Conservation (phyloP, 2,329 filamentous ascomycete species). For the Xylariaceae sp. region DNA sequence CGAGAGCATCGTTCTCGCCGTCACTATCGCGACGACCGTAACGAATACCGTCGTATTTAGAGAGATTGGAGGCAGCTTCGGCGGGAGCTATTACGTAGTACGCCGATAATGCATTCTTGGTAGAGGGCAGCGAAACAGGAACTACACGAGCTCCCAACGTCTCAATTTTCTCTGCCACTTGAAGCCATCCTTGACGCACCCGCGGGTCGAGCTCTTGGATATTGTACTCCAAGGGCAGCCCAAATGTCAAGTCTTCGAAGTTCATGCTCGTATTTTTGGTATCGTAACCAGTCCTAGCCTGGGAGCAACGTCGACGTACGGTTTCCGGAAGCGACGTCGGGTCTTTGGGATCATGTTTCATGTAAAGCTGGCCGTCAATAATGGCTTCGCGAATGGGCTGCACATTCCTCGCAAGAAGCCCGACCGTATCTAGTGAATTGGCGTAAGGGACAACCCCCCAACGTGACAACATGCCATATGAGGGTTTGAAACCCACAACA, state of each 20-base stretch:
- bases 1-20: conserved; percentile 45
- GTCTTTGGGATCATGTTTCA: conserved; percentile 62
- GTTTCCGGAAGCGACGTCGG: conserved; percentile 63
- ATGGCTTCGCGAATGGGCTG: conserved; percentile 47
- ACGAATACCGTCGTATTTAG: conserved; percentile 95
- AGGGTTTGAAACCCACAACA: conserved; percentile 82
- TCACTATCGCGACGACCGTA: conserved; percentile 63
- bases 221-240: conserved; percentile 76
- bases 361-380: conserved; percentile 43
- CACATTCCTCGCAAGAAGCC: conserved; percentile 60
- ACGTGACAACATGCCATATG: conserved; percentile 80
- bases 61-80: conserved; percentile 91
- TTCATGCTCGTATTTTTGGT: conserved; percentile 10
- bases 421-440: conserved; percentile 89
- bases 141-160: conserved; percentile 66
- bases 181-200: conserved; percentile 67
- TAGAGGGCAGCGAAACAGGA: conserved; percentile 76
- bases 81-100: conserved; percentile 96
- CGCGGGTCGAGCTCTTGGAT: conserved; percentile 69
- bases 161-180: conserved; percentile 56
- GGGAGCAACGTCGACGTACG: conserved; percentile 48
- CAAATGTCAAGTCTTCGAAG: conserved; percentile 41
- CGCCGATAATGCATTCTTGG: conserved; percentile 78
- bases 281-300: conserved; percentile 23
- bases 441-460: conserved; percentile 88